phyloP scores from a whole-genome alignment of 2,329 filamentous ascomycete genomes.

The Arthrobotrys entomopaga region DNA sequence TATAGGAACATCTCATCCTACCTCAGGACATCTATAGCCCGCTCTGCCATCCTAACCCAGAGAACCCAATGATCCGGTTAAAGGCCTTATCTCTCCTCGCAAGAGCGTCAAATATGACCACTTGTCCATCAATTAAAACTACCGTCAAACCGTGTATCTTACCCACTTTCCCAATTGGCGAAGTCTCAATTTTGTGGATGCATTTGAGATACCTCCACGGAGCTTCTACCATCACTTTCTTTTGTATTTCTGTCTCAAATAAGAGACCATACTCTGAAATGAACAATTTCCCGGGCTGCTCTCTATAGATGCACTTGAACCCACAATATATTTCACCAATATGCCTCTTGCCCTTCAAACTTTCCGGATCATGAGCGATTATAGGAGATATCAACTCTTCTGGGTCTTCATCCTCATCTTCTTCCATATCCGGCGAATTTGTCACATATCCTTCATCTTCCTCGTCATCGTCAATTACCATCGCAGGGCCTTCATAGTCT shows the following conservation, averaged over 20 bases:
- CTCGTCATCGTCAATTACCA: conserved; percentile 32
- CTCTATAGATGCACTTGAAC: conserved; percentile 29
- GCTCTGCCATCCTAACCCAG: conserved; percentile 36
- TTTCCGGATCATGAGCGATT: conserved; percentile 20
- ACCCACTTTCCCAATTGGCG: conserved; percentile 15
- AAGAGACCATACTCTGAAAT: conserved; percentile 33
- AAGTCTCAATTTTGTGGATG: conserved; percentile 23
- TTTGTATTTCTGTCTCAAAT: conserved; percentile 43
- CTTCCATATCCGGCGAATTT: conserved; percentile 40
- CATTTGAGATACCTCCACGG: conserved; percentile 25
- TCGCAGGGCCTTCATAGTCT: conserved; percentile 37
- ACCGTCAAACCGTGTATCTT: conserved; percentile 32
- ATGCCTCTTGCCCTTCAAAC: conserved; percentile 13
- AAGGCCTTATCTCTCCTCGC: conserved; percentile 41
- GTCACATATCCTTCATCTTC: conserved; percentile 38
- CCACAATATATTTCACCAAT: conserved; percentile 36
- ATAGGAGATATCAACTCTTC: conserved; percentile 41
- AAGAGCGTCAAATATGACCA: conserved; percentile 31
- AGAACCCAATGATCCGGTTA: conserved; percentile 51
- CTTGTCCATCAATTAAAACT: conserved; percentile 20
- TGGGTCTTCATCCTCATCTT: conserved; percentile 42
- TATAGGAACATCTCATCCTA: no score
- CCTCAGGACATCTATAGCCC: neutral
- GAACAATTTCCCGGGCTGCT: conserved; percentile 32
- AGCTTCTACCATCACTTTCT: conserved; percentile 35